These are phyloP conservation scores for Blastobotrys aristatus DNA, from an alignment of 1,139 yeast genomes.

Conservation along the genomic window DNA sequence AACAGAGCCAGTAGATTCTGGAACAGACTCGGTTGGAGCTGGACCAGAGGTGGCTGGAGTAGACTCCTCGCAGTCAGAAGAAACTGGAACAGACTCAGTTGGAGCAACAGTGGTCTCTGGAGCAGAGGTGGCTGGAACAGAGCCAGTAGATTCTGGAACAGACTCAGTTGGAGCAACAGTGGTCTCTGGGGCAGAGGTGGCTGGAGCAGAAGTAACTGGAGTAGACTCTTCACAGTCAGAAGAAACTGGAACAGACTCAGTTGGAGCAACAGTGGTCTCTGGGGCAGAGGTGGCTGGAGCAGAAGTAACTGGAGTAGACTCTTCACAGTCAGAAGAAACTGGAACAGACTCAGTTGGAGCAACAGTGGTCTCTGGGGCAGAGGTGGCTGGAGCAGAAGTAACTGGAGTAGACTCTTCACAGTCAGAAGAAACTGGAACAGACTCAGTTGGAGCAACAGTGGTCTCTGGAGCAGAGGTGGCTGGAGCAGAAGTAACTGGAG, in stretches of 20 bases:
- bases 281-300: conserved; percentile 4
- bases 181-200: not conserved
- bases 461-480: conserved; percentile 1
- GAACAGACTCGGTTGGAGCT: conserved; percentile 8
- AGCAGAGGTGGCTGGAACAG: conserved; percentile 8
- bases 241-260: conserved; percentile 7
- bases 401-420: conserved; percentile 6
- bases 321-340: conserved; percentile 5
- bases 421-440: conserved; percentile 7
- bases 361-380: conserved; percentile 10
- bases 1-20: not conserved
- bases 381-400: conserved; percentile 10
- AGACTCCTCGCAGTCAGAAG: conserved; percentile 5
- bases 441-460: not conserved
- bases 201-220: conserved; percentile 11
- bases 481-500: conserved; percentile 2
- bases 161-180: conserved; percentile 5
- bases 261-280: conserved; percentile 11
- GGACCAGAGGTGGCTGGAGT: conserved; percentile 10
- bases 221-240: not conserved
- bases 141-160: not conserved
- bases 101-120: conserved; percentile 11
- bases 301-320: conserved; percentile 4
- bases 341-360: conserved; percentile 9
- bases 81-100: conserved; percentile 5